Evolutionary conservation across 1,139 yeast genomes (phyloP), one percentile per base, ranked within the genome.

Genomic region (Hyphopichia burtonii): DNA sequence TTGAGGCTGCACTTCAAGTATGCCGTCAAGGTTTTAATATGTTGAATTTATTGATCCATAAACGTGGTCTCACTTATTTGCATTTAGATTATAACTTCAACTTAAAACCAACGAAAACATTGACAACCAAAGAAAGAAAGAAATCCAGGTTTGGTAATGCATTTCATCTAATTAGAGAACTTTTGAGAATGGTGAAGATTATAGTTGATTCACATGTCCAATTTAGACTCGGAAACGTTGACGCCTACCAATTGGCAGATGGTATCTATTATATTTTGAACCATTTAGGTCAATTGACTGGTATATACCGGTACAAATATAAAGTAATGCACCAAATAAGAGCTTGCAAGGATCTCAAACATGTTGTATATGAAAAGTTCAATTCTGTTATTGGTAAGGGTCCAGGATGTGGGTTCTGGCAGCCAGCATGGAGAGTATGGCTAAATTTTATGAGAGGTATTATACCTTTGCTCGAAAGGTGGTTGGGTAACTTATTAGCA

Each of bases 331-430:
- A 91, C 58, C 99, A 94, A 62, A 91, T 94, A 35, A 78, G 98
- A 39, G 93, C 96, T 1, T 91, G 98, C 60, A 93, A 93, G 59
- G 99, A 94, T 63, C 69, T 93, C 55, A 93, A 94, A 62, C 99
- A 94, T 60, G 82, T 91, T 11, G 85, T 93, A 1, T 93, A 93
- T 58, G 76, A 87, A 48, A 75, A 84, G 43, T 93, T 94, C 66
- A 93, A 94, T 57, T 66, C 67, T 30, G 75, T 78, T 32, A 86
- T 94, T 33, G 98, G 98, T 0, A 93, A 93, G 59, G 99, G 99
- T 1, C 99, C 99, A 1, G 99, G 99, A 0, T 88, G 96, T 68
- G 99, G 99, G 2, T 88, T 93, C 61, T 94, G 99, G 99, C 99
- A 93, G 57, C 99, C 99, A 0, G 87, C 96, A 1, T 93, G 99